phyloP scores from a whole-genome alignment of 1,284 basidiomycete genomes.

The Coniferiporia weirii region DNA sequence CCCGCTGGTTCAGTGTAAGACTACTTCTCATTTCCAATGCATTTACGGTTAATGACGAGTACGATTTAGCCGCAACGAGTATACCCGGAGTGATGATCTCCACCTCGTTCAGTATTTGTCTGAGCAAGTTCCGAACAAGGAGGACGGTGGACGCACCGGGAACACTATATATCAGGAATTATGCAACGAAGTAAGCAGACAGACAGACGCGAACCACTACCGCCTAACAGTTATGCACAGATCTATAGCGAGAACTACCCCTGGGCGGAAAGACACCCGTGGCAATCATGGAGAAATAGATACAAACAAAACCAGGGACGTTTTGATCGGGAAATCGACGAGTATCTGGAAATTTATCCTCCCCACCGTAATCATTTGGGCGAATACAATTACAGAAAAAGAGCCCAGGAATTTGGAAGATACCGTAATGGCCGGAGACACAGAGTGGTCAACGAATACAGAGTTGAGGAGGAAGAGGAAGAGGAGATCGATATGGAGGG shows the following conservation, averaged over 20 bases:
- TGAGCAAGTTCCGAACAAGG: constrained; percentile 28
- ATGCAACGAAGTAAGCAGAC: constrained; percentile 25
- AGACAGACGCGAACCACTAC: not conserved
- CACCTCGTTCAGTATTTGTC: constrained; percentile 35
- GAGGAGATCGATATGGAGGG: not conserved
- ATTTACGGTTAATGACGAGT: not conserved
- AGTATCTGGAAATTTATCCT: not conserved
- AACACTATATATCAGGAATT: constrained; percentile 32
- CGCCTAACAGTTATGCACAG: not conserved
- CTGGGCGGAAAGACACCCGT: constrained; percentile 40
- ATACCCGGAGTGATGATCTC: constrained; percentile 34
- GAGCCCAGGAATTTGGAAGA: not conserved
- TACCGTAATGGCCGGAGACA: not conserved
- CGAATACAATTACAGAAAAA: not conserved
- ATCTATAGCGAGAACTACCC: constrained; percentile 10
- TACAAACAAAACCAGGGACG: constrained; percentile 37
- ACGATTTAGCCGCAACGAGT: constrained; percentile 19
- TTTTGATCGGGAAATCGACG: constrained; percentile 39
- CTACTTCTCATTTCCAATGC: not conserved
- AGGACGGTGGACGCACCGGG: constrained; percentile 35
- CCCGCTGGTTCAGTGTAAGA: constrained; percentile 1
- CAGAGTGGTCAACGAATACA: not conserved
- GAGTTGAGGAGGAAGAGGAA: not conserved
- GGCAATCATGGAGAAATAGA: constrained; percentile 51
- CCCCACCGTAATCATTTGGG: constrained; percentile 9